phyloP scores from a whole-genome alignment of 2,329 filamentous ascomycete species.

The Epichloe coenophiala region DNA sequence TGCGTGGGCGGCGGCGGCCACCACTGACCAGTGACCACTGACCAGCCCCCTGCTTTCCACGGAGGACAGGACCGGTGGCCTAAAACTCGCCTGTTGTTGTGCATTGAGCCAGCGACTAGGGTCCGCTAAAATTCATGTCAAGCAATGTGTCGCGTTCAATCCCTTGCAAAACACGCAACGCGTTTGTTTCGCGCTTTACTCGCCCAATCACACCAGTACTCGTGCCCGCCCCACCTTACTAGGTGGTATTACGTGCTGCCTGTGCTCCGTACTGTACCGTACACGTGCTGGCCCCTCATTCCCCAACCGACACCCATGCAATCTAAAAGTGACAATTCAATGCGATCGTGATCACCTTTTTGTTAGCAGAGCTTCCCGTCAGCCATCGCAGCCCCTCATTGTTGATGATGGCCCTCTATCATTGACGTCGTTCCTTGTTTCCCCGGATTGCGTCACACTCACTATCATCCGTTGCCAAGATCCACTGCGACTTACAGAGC shows the following conservation, averaged over 20 bases:
- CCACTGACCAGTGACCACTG: constrained; percentile 10
- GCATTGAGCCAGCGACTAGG: not conserved
- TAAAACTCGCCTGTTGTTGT: not conserved
- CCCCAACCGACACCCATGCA: too few relatives aligned
- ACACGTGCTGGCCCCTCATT: too few relatives aligned
- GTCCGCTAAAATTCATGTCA: not conserved
- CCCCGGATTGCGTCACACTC: not conserved
- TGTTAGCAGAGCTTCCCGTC: not conserved
- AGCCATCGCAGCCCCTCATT: not conserved
- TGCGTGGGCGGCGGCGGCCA: constrained; percentile 6
- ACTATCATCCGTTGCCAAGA: too few relatives aligned
- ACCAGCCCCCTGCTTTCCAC: constrained; percentile 9
- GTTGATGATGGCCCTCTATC: too few relatives aligned
- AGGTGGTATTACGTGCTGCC: too few relatives aligned
- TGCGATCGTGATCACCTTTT: too few relatives aligned
- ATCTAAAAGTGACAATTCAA: too few relatives aligned
- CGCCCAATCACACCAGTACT: not conserved
- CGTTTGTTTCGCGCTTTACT: not conserved
- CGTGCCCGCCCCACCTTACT: too few relatives aligned
- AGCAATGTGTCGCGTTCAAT: not conserved
- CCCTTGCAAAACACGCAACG: not conserved
- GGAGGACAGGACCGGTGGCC: not conserved
- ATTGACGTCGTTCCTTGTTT: not conserved
- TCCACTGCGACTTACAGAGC: not conserved
- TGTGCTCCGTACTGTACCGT: too few relatives aligned